A percentile compares a stretch with the other conserved stretches of the same genome.
phyloP scores from a whole-genome alignment of 495 filamentous ascomycete genomes.

The Penicillium manginii region DNA sequence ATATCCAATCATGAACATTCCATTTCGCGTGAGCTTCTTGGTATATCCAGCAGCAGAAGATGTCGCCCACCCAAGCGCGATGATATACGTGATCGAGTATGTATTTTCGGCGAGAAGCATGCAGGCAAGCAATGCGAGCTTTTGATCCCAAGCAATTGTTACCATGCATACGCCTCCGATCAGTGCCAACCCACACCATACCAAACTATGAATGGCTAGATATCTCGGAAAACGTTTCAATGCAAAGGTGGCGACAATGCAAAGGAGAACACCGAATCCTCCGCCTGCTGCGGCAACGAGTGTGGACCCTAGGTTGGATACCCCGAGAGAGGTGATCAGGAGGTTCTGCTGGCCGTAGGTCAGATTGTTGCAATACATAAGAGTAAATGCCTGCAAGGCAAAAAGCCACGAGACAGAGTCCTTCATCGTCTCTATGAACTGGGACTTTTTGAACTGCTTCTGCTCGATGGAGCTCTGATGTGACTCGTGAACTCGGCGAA shows the following conservation, averaged over 20 bases:
- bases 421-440: conserved; percentile 23
- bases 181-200: conserved; percentile 38
- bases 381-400: conserved; percentile 25
- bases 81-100: conserved; percentile 30
- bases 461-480: conserved; percentile 27
- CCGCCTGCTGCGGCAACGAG: conserved; percentile 22
- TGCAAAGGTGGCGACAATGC: conserved; percentile 3
- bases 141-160: conserved; percentile 29
- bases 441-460: conserved; percentile 27
- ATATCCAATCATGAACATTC: conserved; percentile 29
- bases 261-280: conserved; percentile 16
- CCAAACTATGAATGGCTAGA: not conserved
- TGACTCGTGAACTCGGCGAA: conserved; percentile 19
- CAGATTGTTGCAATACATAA: conserved; percentile 32
- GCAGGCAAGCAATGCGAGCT: conserved; percentile 26
- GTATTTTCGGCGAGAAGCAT: conserved; percentile 26
- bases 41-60: conserved; percentile 27
- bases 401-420: conserved; percentile 32
- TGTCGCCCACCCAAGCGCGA: conserved; percentile 28
- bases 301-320: conserved; percentile 25
- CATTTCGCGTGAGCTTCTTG: conserved; percentile 29
- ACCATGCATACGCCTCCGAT: conserved; percentile 32
- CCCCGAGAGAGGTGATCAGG: conserved; percentile 17
- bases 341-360: conserved; percentile 31
- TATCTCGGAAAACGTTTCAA: not conserved